Base-by-base conservation (phyloP, 768 basidiomycete genomes). In the Termitomyces eurrhizus region DNA sequence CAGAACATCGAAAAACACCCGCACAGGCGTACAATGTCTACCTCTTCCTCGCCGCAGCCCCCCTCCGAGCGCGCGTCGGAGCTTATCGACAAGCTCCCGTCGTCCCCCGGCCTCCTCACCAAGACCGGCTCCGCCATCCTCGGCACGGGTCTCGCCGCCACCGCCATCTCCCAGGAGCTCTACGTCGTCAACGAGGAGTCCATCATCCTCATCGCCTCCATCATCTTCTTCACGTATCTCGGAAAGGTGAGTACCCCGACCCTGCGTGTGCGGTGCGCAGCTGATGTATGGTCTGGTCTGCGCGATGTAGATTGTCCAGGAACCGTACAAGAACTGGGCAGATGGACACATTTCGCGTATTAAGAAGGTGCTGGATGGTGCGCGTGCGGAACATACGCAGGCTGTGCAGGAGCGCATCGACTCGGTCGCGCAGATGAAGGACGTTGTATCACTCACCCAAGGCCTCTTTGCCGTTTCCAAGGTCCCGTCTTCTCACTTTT, bases 161-260 rank as follows among this genome's bases (percentile, higher is more conserved):
- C 93, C 7, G 95, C 95, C 70, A 95, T 98, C 76, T 96, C 94
- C 14, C 91, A 94, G 72, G 95, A 99, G 77, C 86, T 98, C 54
- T 98, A 98, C 70, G 96, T 99, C 62, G 86, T 96, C 70, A 97
- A 97, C 74, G 95, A 98, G 75, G 97, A 98, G 81, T 87, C 92
- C 26, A 88, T 98, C 65, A 82, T 98, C 50, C 86, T 92, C 39
- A 80, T 88, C 42, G 95, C 92, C 26, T 92, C 90, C 66, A 77
- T 90, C 64, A 87, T 95, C 62, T 85, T 97, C 68, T 84, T 93
- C 65, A 82, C 86, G 50, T 90, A 88, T 73, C 81, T 96, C 67
- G 93, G 84, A 68, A 89, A 88, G 84, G 91, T 89, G 73, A 6
- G 53, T 50, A 44, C n/a, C 16, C 41, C 16, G 8, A 42, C 7